These are phyloP conservation scores for Apiospora rasikravindrae DNA, from an alignment of 2,329 filamentous ascomycete species.

Conservation along the genomic window DNA sequence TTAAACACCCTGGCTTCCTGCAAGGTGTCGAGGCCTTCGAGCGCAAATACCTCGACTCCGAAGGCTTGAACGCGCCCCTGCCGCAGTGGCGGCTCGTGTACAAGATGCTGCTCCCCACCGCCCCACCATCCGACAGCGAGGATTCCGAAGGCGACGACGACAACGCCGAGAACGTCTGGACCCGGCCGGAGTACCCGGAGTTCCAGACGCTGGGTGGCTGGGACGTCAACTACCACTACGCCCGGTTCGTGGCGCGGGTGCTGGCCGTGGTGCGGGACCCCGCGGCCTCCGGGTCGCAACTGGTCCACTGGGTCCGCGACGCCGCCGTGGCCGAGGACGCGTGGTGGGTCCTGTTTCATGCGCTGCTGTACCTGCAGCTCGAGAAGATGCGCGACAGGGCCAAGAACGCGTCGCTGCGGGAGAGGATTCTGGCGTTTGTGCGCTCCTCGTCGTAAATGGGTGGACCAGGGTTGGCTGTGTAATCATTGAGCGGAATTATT, in stretches of 20 bases:
- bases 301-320: conserved; percentile 9
- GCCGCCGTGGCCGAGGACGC: not conserved
- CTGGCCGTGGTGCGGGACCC: not conserved
- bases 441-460: too few relatives aligned
- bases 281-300: not conserved
- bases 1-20: not conserved
- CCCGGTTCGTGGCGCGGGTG: not conserved
- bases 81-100: not conserved
- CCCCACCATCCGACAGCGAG: not conserved
- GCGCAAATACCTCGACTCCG: not conserved
- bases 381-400: not conserved
- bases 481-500: too few relatives aligned
- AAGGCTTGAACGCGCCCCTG: not conserved
- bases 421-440: not conserved
- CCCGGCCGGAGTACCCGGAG: conserved; percentile 3
- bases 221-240: conserved; percentile 19
- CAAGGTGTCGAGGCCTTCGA: not conserved
- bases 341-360: conserved; percentile 13
- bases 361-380: conserved; percentile 9
- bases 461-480: not conserved
- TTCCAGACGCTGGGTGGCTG: not conserved
- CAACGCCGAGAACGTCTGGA: not conserved
- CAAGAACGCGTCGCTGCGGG: not conserved
- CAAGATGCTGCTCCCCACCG: not conserved
- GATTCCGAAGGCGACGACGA: too few relatives aligned